phyloP scores from a whole-genome alignment of 129 eudicot species.

The carrot (Daucus carota) region DH1_v3.0 NC_030382.2:28722001-28722500 shows the following conservation, averaged over 20 bases:
- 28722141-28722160: neutral
- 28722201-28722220: neutral
- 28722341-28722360: constrained; percentile 25
- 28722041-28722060: neutral
- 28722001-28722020: neutral
- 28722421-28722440: constrained; percentile 26
- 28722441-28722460: constrained; percentile 19
- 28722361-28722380: constrained; percentile 13
- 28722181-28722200: neutral
- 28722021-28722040: neutral
- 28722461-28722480: constrained; percentile 24
- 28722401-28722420: constrained; percentile 17
- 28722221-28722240: neutral
- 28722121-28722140: neutral
- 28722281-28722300: constrained; percentile 5
- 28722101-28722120: neutral
- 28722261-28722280: neutral
- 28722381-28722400: constrained; percentile 2
- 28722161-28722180: neutral
- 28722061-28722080: neutral
- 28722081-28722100: neutral
- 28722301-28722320: neutral
- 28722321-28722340: neutral
- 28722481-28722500: constrained; percentile 23
- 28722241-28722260: neutral